Conservation (phyloP, 208 protist species). For the Crithidia acanthocephali region DNA sequence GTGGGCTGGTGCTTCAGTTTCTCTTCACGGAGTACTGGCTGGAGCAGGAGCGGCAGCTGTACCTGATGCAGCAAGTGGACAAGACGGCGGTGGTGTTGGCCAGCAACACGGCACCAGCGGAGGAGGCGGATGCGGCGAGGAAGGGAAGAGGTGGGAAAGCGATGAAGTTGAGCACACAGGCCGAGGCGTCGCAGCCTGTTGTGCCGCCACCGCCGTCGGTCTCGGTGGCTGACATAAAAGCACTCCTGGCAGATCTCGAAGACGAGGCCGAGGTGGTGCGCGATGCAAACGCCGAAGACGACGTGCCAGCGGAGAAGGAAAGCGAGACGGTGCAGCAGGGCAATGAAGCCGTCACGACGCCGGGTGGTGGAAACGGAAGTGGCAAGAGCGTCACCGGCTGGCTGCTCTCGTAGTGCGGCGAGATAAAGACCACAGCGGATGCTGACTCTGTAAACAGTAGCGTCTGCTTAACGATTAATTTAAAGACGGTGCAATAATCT, state of each 20-base stretch:
- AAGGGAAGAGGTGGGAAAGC: background rate
- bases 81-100: background rate
- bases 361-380: background rate
- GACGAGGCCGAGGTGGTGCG: conserved; percentile 15
- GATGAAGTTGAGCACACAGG: background rate
- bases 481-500: too few species aligned
- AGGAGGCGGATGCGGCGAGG: conserved; percentile 4
- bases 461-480: too few species aligned
- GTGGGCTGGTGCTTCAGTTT: conserved; percentile 75
- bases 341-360: background rate
- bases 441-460: too few species aligned
- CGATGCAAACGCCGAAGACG: background rate
- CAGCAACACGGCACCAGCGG: background rate
- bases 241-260: conserved; percentile 51
- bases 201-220: conserved; percentile 10
- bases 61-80: conserved; percentile 45
- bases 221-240: conserved; percentile 65
- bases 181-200: background rate
- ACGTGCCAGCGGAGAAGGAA: background rate
- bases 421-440: too few species aligned
- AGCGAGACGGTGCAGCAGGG: too few species aligned
- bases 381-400: background rate
- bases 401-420: background rate
- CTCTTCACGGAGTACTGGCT: conserved; percentile 81
- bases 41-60: conserved; percentile 66